phyloP scores from a whole-genome alignment of 2,329 filamentous ascomycete genomes.

The Mycosphaerella arachidis region DNA sequence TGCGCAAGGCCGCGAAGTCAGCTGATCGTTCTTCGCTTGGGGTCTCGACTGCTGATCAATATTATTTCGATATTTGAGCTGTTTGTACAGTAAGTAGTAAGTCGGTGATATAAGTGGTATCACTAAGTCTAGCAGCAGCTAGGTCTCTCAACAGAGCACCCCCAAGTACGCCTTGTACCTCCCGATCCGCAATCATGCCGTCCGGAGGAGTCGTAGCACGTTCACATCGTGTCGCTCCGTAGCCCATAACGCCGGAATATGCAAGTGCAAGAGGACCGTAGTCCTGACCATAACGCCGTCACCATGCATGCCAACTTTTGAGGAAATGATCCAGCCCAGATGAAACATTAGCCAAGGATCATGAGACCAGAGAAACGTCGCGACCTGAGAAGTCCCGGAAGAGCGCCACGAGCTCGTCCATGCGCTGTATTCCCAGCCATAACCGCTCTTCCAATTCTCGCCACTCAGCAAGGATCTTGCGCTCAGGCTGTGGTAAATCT shows the following conservation, averaged over 20 bases:
- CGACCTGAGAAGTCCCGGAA: slow-evolving; percentile 59
- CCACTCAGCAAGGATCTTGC: slow-evolving; percentile 63
- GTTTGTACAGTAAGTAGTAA: background rate
- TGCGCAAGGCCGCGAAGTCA: background rate
- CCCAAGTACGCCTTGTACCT: background rate
- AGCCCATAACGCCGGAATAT: background rate
- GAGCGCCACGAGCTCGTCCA: slow-evolving; percentile 70
- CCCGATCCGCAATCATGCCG: background rate
- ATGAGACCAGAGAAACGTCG: slow-evolving; percentile 24
- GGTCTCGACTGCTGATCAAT: no score
- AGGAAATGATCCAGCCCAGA: background rate
- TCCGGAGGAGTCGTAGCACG: slow-evolving; percentile 3
- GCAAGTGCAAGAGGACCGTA: slow-evolving; percentile 2
- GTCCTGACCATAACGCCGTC: slow-evolving; percentile 5
- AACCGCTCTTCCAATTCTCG: slow-evolving; percentile 63
- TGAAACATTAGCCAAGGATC: background rate
- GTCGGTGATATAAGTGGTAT: background rate
- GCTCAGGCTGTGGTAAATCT: slow-evolving; percentile 69
- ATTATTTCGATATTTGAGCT: background rate
- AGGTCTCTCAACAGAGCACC: background rate
- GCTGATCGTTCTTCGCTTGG: no score
- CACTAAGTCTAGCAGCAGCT: background rate
- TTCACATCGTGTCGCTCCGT: background rate
- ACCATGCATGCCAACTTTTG: slow-evolving; percentile 3
- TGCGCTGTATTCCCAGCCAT: slow-evolving; percentile 69